Base-by-base conservation (phyloP, 2,329 filamentous ascomycete genomes). In the Graphilbum sp. region DNA sequence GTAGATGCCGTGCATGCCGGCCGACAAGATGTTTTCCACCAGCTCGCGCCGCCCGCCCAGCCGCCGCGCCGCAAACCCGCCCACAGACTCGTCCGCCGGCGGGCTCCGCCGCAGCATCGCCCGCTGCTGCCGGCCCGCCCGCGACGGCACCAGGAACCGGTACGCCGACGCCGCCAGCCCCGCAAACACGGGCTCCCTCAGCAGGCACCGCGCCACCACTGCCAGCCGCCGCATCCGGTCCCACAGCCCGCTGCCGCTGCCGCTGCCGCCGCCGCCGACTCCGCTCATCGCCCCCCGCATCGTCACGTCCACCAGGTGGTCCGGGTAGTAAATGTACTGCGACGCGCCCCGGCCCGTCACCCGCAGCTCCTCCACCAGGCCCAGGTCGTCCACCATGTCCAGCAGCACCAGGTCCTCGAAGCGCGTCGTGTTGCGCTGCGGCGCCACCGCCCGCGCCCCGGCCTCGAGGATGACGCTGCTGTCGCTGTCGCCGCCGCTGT, bases 291-390 rank as follows among this genome's bases (percentile, higher is more conserved):
- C 8, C n/a, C 30, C 27, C 33, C n/a, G 21, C 36, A 33, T 12
- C 18, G 37, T 23, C 37, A 82, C 57, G 19, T 65, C 64, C 38
- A 85, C 79, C 23, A 90, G 69, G 50, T 77, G 82, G 53, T 94
- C 81, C 2, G 83, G 83, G 51, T 92, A 93, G 66, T 90, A 95
- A 42, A 96, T 64, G 56, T 78, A 95, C 44, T 86, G 79, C 52
- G 63, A 38, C 66, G 64, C 37, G 16, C 19, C 16, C 15, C 4
- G 67, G 59, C 68, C 64, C 56, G 56, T 34, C 65, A 75, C 49
- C 60, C 61, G 37, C 24, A 84, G 53, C 41, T 79, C 60, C 38
- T 72, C 54, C 17, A 29, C 17, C 25, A 38, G 32, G 29, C 35
- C 37, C 17, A 48, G 43, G 34, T 37, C 33, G 35, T 44, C 45